Evolutionary conservation across 225 moss, liverwort and hornwort genomes (phyloP).

Genomic region (Sphagnum tenellum): DNA sequence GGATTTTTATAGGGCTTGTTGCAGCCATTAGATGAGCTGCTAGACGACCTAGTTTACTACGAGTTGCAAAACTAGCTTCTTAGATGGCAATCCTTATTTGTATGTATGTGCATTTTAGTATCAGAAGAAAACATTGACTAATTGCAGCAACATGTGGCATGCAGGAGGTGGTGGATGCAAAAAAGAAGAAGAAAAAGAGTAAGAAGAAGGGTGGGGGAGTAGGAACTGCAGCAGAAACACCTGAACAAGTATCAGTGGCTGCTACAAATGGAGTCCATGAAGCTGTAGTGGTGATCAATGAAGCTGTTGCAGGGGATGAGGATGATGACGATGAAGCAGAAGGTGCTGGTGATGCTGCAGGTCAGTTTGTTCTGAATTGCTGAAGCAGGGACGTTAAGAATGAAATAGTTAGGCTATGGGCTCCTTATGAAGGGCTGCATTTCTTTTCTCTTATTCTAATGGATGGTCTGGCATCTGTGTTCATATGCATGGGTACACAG

Average conservation of each 20-base stretch:
- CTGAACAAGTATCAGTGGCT: conserved; percentile 6
- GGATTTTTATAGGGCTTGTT: not conserved
- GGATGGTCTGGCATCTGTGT: not conserved
- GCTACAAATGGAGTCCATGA: conserved; percentile 4
- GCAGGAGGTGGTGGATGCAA: conserved; percentile 26
- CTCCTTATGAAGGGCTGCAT: not conserved
- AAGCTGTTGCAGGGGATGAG: conserved; percentile 16
- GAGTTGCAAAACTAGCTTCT: not conserved
- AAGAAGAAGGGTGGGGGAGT: conserved; percentile 29
- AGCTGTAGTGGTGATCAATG: not conserved
- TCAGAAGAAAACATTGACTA: no score
- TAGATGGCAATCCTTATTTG: not conserved
- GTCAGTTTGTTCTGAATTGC: not conserved
- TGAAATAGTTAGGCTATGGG: no score
- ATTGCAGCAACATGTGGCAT: not conserved
- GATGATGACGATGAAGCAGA: conserved; percentile 33
- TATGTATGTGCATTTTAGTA: not conserved
- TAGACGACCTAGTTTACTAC: not conserved
- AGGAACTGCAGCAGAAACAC: conserved; percentile 6
- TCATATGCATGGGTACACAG: conserved; percentile 14
- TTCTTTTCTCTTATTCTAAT: not conserved
- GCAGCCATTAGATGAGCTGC: not conserved
- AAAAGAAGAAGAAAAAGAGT: conserved; percentile 43
- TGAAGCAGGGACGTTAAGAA: not conserved
- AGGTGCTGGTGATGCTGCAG: conserved; percentile 15